Base-by-base conservation (phyloP, 2,329 filamentous ascomycete species). In the Lomentospora prolificans region DNA sequence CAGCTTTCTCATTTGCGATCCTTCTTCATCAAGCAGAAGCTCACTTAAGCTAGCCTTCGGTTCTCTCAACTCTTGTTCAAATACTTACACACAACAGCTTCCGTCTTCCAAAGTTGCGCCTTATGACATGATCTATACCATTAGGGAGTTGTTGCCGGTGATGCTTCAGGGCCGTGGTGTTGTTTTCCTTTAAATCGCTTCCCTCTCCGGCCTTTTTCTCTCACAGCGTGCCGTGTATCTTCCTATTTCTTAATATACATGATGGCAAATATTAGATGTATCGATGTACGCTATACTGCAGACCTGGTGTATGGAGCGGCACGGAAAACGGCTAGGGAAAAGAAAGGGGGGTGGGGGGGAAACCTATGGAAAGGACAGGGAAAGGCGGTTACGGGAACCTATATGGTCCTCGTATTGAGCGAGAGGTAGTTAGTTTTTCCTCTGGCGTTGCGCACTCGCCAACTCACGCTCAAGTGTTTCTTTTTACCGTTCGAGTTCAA, bases 1-100 rank as follows among this genome's bases (percentile, higher is more conserved):
- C 94, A 99, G 72, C 78, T 99, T 50, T 95, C 90, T 55, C 92
- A 99, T 73, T 80, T 99, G 64, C 82, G 94, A 63, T 87, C 89
- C 50, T 99, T 99, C 81, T 99, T 99, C 77, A 99, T 99, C 78
- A 99, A 99, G 81, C 92, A 97, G 78, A 99, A 99, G 81, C 84
- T 99, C 70, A 97, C 94, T 58, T 99, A 82, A 72, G 51, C 12
- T 33, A n/a, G 30, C 30, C 7, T 12, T 6, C 30, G 6, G 30
- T 12, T 33, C 12, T 33, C 25, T 51, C 3, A 51, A 51, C 25
- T 14, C 25, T 25, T 12, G 4, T 25, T 3, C n/a, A n/a, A n/a
- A n/a, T n/a, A n/a, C n/a, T n/a, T 19, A 27, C 44, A 22, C 22
- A 19, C 17, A 48, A 25, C 44, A 22, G 44, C 30, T 12, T 7